Conservation (phyloP, 352 stramenopile species). For the Pythium utonaiense region DNA sequence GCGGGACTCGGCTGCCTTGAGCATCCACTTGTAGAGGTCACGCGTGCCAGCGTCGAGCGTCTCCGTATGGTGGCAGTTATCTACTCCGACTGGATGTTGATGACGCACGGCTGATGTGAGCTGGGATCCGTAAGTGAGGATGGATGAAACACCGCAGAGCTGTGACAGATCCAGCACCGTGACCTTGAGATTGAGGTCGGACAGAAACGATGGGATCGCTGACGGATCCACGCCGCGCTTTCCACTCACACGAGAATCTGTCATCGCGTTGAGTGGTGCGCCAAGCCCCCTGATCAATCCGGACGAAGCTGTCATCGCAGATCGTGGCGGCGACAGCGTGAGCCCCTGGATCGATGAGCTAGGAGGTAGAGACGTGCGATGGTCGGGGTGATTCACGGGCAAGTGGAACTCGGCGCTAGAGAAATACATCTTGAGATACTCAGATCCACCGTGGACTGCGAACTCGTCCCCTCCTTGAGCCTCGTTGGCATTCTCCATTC, state of each 20-base stretch:
- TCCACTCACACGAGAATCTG: constrained; percentile 19
- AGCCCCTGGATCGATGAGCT: constrained; percentile 29
- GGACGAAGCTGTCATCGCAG: constrained; percentile 19
- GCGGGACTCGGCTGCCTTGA: constrained; percentile 15
- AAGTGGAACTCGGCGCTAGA: constrained; percentile 62
- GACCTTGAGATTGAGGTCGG: constrained; percentile 70
- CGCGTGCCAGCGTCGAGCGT: constrained; percentile 18
- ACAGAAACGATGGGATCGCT: constrained; percentile 36
- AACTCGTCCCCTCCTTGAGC: constrained; percentile 11
- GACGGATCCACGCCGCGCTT: constrained; percentile 48
- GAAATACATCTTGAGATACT: constrained; percentile 76
- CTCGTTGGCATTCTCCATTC: constrained; percentile 19
- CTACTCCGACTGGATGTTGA: neutral
- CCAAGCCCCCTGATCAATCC: constrained; percentile 7
- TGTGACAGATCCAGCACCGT: constrained; percentile 70
- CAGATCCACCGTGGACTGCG: constrained; percentile 60
- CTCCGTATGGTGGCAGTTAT: neutral
- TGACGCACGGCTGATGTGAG: neutral
- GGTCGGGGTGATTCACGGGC: constrained; percentile 64
- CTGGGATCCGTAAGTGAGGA: constrained; percentile 61
- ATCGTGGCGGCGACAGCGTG: constrained; percentile 46
- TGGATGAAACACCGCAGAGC: constrained; percentile 69
- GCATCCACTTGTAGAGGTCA: constrained; percentile 27
- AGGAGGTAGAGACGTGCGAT: constrained; percentile 52
- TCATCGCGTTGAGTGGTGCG: neutral